These are phyloP conservation scores for Skeletonema menzelii DNA, from an alignment of 108 stramenopile genomes.

Conservation along the genomic window DNA sequence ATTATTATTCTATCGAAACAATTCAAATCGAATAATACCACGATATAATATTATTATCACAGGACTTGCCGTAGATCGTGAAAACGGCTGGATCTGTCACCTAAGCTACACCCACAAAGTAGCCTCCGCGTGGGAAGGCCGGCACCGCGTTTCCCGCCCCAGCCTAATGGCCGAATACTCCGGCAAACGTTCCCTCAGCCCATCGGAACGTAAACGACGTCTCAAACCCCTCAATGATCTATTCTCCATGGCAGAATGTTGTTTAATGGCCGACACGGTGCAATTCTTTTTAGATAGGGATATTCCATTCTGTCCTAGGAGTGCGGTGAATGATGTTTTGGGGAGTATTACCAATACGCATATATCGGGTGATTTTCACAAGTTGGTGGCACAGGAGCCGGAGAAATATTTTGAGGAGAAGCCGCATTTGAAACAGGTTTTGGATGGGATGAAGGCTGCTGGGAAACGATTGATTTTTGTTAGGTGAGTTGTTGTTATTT, in stretches of 20 bases:
- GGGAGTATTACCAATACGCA: constrained; percentile 89
- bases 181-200: constrained; percentile 76
- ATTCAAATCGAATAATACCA: neutral
- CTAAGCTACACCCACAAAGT: constrained; percentile 95
- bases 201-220: constrained; percentile 65
- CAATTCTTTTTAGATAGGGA: constrained; percentile 86
- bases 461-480: constrained; percentile 84
- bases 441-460: constrained; percentile 63
- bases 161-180: constrained; percentile 85
- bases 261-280: constrained; percentile 93
- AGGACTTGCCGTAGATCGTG: constrained; percentile 94
- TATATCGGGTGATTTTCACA: constrained; percentile 93
- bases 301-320: constrained; percentile 76
- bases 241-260: constrained; percentile 95
- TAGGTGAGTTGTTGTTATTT: constrained; percentile 13
- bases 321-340: constrained; percentile 87
- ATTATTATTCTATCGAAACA: neutral
- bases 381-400: constrained; percentile 79
- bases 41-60: too few species aligned
- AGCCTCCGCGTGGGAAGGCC: constrained; percentile 90
- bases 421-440: constrained; percentile 76
- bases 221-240: constrained; percentile 94
- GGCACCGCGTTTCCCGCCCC: constrained; percentile 68
- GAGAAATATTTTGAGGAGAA: constrained; percentile 74
- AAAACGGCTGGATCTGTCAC: constrained; percentile 95